Conservation (phyloP, 2,329 filamentous ascomycete genomes). For the Cladosporium sp. region DNA sequence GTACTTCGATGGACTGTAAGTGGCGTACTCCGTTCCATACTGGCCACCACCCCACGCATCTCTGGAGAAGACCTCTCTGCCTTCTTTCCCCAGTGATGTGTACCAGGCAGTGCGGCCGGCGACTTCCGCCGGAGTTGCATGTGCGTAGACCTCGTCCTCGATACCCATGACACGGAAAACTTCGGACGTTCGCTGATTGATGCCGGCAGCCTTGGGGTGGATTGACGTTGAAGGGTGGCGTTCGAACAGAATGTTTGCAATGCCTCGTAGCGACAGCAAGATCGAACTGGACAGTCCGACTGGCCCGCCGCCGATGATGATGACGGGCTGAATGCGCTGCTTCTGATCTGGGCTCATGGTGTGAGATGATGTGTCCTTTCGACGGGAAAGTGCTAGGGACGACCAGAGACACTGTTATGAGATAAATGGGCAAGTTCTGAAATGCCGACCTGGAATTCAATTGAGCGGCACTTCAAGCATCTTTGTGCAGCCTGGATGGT, state of each 20-base stretch:
- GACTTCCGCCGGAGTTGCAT: conserved; percentile 28
- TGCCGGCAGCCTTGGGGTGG: conserved; percentile 36
- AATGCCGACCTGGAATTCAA: not conserved
- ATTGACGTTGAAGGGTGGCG: conserved; percentile 36
- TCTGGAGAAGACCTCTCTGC: conserved; percentile 33
- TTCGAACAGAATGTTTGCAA: conserved; percentile 36
- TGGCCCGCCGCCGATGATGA: conserved; percentile 37
- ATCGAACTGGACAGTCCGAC: conserved; percentile 36
- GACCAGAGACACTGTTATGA: not conserved
- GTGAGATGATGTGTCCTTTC: not conserved
- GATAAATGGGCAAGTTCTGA: too few species aligned
- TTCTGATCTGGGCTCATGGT: not conserved
- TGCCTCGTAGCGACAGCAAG: conserved; percentile 32
- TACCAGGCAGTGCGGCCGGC: conserved; percentile 36
- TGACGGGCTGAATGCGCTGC: conserved; percentile 22
- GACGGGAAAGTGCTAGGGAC: not conserved
- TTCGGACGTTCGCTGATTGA: conserved; percentile 35
- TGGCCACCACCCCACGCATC: conserved; percentile 35
- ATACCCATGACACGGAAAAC: conserved; percentile 35
- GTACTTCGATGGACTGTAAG: conserved; percentile 33
- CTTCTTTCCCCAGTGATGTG: conserved; percentile 35
- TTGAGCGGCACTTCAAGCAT: not conserved
- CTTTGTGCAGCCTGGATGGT: too few species aligned
- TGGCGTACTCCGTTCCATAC: conserved; percentile 29
- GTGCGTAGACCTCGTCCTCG: conserved; percentile 32